Conservation (phyloP, 352 stramenopile species). For the Phytophthora podocarpi region DNA sequence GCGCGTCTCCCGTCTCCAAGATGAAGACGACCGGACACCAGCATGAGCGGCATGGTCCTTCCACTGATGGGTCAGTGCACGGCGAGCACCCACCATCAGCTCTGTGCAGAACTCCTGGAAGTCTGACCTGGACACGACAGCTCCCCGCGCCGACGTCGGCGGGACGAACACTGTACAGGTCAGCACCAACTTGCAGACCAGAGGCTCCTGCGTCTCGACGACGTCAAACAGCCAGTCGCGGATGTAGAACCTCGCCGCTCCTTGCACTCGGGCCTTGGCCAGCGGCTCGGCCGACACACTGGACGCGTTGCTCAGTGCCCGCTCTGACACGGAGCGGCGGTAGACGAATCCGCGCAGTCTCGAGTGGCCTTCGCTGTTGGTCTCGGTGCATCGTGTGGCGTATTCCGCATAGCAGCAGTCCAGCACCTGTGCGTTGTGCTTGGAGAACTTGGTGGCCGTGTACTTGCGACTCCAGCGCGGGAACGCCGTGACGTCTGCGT, state of each 20-base stretch:
- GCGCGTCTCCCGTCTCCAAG: conserved; percentile 38
- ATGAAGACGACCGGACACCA: conserved; percentile 25
- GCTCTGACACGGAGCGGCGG: conserved; percentile 69
- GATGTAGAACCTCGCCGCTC: conserved; percentile 54
- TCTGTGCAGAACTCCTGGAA: conserved; percentile 73
- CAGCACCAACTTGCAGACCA: conserved; percentile 75
- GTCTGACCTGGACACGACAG: conserved; percentile 35
- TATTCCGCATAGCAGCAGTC: conserved; percentile 77
- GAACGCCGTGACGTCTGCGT: conserved; percentile 38
- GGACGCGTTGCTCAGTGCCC: conserved; percentile 48
- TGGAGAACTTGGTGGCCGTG: conserved; percentile 60
- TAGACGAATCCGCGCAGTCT: conserved; percentile 69
- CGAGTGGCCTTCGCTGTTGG: conserved; percentile 32
- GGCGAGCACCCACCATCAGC: conserved; percentile 53
- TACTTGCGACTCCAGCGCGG: conserved; percentile 76
- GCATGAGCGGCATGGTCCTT: conserved; percentile 42
- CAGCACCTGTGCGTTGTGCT: conserved; percentile 55
- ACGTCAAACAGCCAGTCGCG: conserved; percentile 79
- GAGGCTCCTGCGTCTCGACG: conserved; percentile 54
- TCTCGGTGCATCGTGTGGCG: conserved; percentile 35
- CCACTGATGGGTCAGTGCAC: conserved; percentile 62
- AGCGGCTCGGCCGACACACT: conserved; percentile 43
- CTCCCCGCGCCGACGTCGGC: neutral
- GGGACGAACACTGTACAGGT: conserved; percentile 65
- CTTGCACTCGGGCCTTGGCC: conserved; percentile 39